Base-by-base conservation (phyloP, 148 eudicot genomes). In the Mesembryanthemum crystallinum region DNA sequence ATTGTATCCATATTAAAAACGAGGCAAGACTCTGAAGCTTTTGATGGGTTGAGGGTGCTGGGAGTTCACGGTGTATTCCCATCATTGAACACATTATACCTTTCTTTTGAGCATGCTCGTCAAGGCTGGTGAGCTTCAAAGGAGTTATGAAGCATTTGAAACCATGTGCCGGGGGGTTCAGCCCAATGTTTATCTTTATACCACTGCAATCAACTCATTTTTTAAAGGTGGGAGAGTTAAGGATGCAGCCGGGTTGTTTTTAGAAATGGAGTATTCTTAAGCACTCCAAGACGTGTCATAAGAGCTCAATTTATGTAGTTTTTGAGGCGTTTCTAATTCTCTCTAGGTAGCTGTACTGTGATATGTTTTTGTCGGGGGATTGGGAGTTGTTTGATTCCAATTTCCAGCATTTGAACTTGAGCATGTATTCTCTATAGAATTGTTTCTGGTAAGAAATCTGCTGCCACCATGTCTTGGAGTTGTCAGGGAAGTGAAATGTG, bases 241-340 rank as follows among this genome's bases (percentile, higher is more conserved):
- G 71, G 95, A 94, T 77, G 98, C 92, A 24, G 68, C 85, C 55
- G 59, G 63, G 63, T 71, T 94, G 87, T 89, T 91, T 82, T 49
- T 45, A 33, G 86, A 85, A 76, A 94, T 94, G 98, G 92, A 87
- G 85, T n/a, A n/a, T n/a, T n/a, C n/a, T n/a, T n/a, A n/a, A n/a
- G n/a, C n/a, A n/a, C n/a, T n/a, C n/a, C n/a, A n/a, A n/a, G n/a
- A n/a, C n/a, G n/a, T n/a, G n/a, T n/a, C n/a, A n/a, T n/a, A n/a
- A n/a, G n/a, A n/a, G n/a, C n/a, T n/a, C n/a, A n/a, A n/a, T n/a
- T n/a, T n/a, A n/a, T n/a, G n/a, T n/a, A n/a, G n/a, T n/a, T n/a
- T n/a, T n/a, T n/a, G n/a, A n/a, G n/a, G n/a, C n/a, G n/a, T n/a
- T n/a, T n/a, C n/a, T n/a, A n/a, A n/a, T n/a, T n/a, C n/a, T n/a